Conservation (phyloP, 2,329 filamentous ascomycete genomes). For the Dryadomyces quercivorus region DNA sequence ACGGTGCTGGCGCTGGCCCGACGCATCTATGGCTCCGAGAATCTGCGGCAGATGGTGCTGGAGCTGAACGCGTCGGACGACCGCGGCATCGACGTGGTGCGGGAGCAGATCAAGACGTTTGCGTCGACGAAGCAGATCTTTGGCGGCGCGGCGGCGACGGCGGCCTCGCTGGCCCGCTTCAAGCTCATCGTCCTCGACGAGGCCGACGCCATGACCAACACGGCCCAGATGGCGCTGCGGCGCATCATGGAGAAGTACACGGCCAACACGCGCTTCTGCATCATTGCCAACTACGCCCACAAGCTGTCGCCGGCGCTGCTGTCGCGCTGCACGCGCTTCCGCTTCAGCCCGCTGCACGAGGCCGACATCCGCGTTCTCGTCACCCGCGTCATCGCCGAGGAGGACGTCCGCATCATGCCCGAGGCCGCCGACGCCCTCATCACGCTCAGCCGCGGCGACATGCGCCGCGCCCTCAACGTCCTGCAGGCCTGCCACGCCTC, state of each 20-base stretch:
- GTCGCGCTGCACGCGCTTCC: slow-evolving; percentile 86
- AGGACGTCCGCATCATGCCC: slow-evolving; percentile 68
- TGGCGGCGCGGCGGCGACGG: slow-evolving; percentile 29
- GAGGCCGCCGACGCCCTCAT: slow-evolving; percentile 79
- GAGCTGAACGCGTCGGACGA: slow-evolving; percentile 97
- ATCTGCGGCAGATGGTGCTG: slow-evolving; percentile 96
- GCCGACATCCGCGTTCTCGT: slow-evolving; percentile 74
- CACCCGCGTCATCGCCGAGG: slow-evolving; percentile 79
- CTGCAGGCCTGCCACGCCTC: slow-evolving; percentile 94
- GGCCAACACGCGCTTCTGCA: slow-evolving; percentile 91
- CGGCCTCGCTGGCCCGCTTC: slow-evolving; percentile 53
- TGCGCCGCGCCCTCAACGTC: slow-evolving; percentile 89
- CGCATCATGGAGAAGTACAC: slow-evolving; percentile 99
- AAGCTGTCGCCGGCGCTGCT: slow-evolving; percentile 89
- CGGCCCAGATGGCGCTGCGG: slow-evolving; percentile 91
- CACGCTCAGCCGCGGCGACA: slow-evolving; percentile 83
- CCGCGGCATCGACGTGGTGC: slow-evolving; percentile 91
- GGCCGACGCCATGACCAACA: slow-evolving; percentile 99
- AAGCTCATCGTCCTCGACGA: slow-evolving; percentile 98
- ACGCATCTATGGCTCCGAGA: slow-evolving; percentile 80
- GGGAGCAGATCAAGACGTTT: slow-evolving; percentile 99
- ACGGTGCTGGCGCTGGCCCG: slow-evolving; percentile 88
- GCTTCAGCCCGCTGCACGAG: slow-evolving; percentile 89
- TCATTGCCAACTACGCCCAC: slow-evolving; percentile 98
- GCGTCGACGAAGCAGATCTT: slow-evolving; percentile 98